Evolutionary conservation across 1,284 basidiomycete genomes (phyloP), one percentile per base, ranked within the genome.

Genomic region (Moesziomyces sp.): DNA sequence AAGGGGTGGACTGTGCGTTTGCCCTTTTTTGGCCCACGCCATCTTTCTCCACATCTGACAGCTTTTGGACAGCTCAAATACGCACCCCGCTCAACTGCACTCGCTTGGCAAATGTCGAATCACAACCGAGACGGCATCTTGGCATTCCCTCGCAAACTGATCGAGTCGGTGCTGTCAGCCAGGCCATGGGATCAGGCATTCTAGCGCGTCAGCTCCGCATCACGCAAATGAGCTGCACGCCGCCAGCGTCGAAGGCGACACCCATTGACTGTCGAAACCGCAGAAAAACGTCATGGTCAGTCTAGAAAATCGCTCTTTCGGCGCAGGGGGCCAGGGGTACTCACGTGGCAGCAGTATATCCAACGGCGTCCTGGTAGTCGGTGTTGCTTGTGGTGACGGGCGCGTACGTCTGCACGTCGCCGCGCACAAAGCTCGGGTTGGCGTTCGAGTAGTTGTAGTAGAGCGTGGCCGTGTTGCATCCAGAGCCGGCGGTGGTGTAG

Each of bases 261-360:
- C 52, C 57, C 52, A 66, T 42, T 66, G 63, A 19, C 63, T 66
- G 44, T 38, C 19, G 9, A 30, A 30, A 1, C 30, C 30, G 11
- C 30, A 9, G 24, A 26, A 26, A 26, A 26, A 26, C 6, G 24
- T 3, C 24, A 26, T 26, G 24, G 24, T 26, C 24, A 26, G 24
- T 26, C 3, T 26, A 3, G 24, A 21, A 21, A 7, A 26, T 26
- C 24, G 24, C 24, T 26, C 24, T 5, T 26, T 26, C 24, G 24
- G 24, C 24, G 24, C 24, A 26, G 24, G 24, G 24, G 4, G 3
- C 8, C n/a, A n/a, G 14, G 14, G 18, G 4, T 18, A 66, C 63
- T 59, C 47, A 66, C 63, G 53, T 50, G 44, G 63, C 63, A 43
- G 63, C 63, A n/a, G 52, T 59, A n/a, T 59, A 66, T 2, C 57